phyloP scores from a whole-genome alignment of 1,139 yeast species.

The Candida labiduridarum region DNA sequence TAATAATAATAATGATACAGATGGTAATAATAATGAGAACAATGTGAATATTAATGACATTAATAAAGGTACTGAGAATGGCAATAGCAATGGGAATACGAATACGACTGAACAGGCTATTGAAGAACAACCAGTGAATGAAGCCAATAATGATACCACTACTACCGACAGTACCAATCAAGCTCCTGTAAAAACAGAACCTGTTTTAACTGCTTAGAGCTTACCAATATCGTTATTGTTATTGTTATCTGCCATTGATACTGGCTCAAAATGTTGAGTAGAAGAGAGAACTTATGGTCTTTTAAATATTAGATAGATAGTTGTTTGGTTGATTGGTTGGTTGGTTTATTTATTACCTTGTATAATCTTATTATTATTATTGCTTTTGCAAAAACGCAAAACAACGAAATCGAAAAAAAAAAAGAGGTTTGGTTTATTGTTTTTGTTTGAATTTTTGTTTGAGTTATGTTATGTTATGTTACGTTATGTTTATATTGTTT shows the following conservation, averaged over 20 bases:
- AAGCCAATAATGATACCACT: background rate
- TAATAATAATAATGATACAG: conserved; percentile 4
- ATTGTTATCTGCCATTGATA: conserved; percentile 1
- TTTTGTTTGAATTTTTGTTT: too few relatives aligned
- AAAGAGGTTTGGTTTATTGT: too few relatives aligned
- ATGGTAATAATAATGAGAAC: background rate
- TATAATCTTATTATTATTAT: too few relatives aligned
- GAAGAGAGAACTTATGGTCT: background rate
- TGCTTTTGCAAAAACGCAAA: too few relatives aligned
- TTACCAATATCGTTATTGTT: background rate
- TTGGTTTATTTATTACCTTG: too few relatives aligned
- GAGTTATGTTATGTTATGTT: too few relatives aligned
- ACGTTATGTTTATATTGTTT: too few relatives aligned
- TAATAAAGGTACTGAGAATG: background rate
- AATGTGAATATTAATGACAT: background rate
- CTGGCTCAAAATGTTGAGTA: conserved; percentile 4
- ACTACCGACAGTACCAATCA: background rate
- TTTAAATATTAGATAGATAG: too few relatives aligned
- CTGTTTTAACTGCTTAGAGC: background rate
- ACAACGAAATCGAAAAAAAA: too few relatives aligned
- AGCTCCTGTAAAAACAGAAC: background rate
- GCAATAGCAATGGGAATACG: conserved; percentile 1
- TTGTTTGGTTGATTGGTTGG: too few relatives aligned
- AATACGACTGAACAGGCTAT: background rate
- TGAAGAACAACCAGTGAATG: background rate